Percentiles rank a stretch among this genome's conserved stretches.
phyloP scores from a whole-genome alignment of 2,329 filamentous ascomycete species.

The Penicillium thymicola region DNA sequence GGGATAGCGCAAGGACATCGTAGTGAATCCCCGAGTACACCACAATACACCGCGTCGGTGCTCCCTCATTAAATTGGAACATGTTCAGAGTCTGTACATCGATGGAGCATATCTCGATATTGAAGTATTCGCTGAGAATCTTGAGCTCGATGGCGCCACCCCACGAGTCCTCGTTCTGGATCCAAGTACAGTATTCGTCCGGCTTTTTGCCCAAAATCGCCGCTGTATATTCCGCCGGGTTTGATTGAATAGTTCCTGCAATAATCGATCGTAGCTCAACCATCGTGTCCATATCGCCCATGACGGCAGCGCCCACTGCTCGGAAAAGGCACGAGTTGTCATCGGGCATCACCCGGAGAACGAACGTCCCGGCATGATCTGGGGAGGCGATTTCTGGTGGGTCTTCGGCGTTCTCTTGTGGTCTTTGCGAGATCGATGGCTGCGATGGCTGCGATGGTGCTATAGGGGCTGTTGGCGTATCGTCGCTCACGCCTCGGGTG shows the following conservation, averaged over 20 bases:
- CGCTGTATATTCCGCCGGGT: slow-evolving; percentile 69
- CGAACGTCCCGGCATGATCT: slow-evolving; percentile 55
- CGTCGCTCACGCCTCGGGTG: neutral
- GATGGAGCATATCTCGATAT: slow-evolving; percentile 78
- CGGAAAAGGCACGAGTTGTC: slow-evolving; percentile 95
- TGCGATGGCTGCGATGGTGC: neutral
- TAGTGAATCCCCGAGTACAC: slow-evolving; percentile 94
- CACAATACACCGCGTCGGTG: slow-evolving; percentile 67
- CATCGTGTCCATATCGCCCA: slow-evolving; percentile 64
- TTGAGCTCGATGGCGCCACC: slow-evolving; percentile 87
- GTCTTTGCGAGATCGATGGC: slow-evolving; percentile 42
- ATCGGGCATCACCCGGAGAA: slow-evolving; percentile 91
- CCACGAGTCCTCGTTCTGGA: slow-evolving; percentile 78
- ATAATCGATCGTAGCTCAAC: slow-evolving; percentile 72
- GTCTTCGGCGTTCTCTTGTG: slow-evolving; percentile 49
- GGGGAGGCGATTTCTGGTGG: slow-evolving; percentile 61
- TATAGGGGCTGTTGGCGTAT: neutral
- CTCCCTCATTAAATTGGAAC: slow-evolving; percentile 75
- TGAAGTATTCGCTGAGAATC: slow-evolving; percentile 79
- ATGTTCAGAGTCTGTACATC: slow-evolving; percentile 69
- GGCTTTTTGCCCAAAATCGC: slow-evolving; percentile 72
- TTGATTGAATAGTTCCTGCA: slow-evolving; percentile 70
- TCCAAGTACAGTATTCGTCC: slow-evolving; percentile 75
- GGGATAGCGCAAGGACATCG: slow-evolving; percentile 77
- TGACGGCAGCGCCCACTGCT: slow-evolving; percentile 77